A percentile compares a stretch with the other conserved stretches of the same genome.
phyloP scores from a whole-genome alignment of 306 rosid genomes.

The Casuarina equisetifolia region DNA sequence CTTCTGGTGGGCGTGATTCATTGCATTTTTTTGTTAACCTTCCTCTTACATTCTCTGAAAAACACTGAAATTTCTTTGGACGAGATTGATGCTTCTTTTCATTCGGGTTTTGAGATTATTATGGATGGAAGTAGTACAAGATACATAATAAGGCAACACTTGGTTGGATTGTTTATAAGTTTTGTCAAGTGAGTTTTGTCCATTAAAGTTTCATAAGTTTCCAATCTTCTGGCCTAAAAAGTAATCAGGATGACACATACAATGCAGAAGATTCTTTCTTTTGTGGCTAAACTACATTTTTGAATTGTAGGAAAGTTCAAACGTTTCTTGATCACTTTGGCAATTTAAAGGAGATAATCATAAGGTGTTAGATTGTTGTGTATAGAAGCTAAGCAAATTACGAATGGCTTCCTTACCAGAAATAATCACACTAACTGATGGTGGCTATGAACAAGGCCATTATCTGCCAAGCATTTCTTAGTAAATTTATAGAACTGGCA shows the following conservation, averaged over 20 bases:
- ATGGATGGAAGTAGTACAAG: neutral
- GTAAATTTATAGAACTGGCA: neutral
- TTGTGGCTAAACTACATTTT: neutral
- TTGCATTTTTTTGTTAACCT: constrained; percentile 14
- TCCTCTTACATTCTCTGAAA: constrained; percentile 19
- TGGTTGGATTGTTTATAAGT: neutral
- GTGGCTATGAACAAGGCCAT: neutral
- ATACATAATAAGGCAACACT: neutral
- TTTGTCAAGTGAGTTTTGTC: too few species aligned
- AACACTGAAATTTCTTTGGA: constrained; percentile 26
- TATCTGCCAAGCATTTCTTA: neutral
- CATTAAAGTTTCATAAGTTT: too few species aligned
- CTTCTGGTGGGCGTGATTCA: constrained; percentile 38
- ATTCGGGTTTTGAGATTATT: constrained; percentile 2
- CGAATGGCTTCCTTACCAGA: neutral
- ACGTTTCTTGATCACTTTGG: neutral
- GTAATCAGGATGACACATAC: neutral
- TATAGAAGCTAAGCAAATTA: neutral
- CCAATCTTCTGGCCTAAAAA: too few species aligned
- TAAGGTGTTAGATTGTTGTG: neutral
- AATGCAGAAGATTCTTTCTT: neutral
- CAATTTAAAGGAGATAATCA: neutral
- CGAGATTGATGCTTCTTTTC: constrained; percentile 22
- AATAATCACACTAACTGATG: neutral
- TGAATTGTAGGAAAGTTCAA: neutral